Evolutionary conservation across 176 grass and related monocot species (phyloP), one percentile per base, ranked within the genome.

Genomic region (Puccinellia tenuiflora): DNA sequence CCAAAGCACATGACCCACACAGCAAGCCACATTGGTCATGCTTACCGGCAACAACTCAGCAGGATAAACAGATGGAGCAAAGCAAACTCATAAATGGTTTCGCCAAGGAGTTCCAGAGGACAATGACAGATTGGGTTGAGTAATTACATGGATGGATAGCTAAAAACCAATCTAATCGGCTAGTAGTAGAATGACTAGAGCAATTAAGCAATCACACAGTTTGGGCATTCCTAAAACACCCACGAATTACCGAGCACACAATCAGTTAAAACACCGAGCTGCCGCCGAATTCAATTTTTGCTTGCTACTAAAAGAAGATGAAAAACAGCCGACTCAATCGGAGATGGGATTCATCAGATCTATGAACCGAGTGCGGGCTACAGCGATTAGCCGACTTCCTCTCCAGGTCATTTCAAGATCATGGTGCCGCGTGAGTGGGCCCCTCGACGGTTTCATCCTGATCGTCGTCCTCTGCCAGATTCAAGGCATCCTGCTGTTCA

Each of bases 71-170:
- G 5, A 61, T 12, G 12, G 25, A 61, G 57, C 57, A 14, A 26
- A 5, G 18, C 60, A 47, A 52, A 48, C 17, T 31, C n/a, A n/a
- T 38, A 5, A 60, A 61, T 45, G 25, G n/a, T 68, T 68, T 55
- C 4, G 59, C 29, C 48, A 56, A 78, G 26, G 50, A 43, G 79
- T 60, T 74, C 40, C 75, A 61, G 57, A n/a, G n/a, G n/a, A 33
- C 20, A 61, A 33, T 37, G 20, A 25, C 75, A 55, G 76, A 84
- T 34, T 33, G 22, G 65, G 67, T 17, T 22, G 46, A 76, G 68
- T 87, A 90, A 80, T 84, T 87, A 90, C 88, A 87, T 80, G 74
- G 68, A 56, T 73, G 68, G 79, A 68, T 90, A 86, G n/a, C 33
- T 34, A 75, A 86, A 57, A 87, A 84, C 57, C 50, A 87, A 79